Base-by-base conservation (phyloP, 192 early-diverging fungal genomes). In the Coemansia sp. region DNA sequence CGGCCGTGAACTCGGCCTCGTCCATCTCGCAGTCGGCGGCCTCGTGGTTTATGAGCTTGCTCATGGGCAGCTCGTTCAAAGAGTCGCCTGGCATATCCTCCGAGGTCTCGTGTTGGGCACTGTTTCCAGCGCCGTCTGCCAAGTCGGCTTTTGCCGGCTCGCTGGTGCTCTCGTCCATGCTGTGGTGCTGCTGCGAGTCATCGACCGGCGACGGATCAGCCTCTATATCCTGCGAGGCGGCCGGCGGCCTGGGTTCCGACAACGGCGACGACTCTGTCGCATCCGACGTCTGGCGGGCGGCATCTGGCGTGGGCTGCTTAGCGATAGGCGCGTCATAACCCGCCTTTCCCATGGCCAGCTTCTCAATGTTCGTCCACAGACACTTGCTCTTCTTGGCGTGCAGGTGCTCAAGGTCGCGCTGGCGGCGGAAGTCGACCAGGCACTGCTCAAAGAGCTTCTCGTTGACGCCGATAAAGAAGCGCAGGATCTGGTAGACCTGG, bases 401-500 rank as follows among this genome's bases (percentile, higher is more conserved):
- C 64, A 85, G 86, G 20, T 85, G 82, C 67, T 97, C 91, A 14
- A 83, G 58, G 74, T 94, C 87, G 17, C 91, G 84, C 50, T 83
- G 83, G 32, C 84, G 83, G 63, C 93, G 94, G 81, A 88, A 96
- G 50, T 96, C 84, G 48, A 84, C 80, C 9, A 93, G 85, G 71
- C 92, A 99, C 51, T 92, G 84, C 64, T 99, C 94, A 82, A 98
- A 99, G 38, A 99, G 65, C 44, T 86, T 85, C 26, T 94, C 92
- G 74, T 87, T 87, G 32, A 93, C 90, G 38, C 96, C 91, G 84
- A 98, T 95, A 67, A 98, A 94, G 44, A 96, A 80, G 51, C 98
- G 96, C 37, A 99, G 76, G 5, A 95, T 93, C 54, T 93, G 92
- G 73, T 94, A 99, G 14, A 99, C 91, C 25, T 94, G 82, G 17